These are phyloP conservation scores for Lactifluus piperatus DNA, from an alignment of 768 basidiomycete genomes.

Conservation along the genomic window DNA sequence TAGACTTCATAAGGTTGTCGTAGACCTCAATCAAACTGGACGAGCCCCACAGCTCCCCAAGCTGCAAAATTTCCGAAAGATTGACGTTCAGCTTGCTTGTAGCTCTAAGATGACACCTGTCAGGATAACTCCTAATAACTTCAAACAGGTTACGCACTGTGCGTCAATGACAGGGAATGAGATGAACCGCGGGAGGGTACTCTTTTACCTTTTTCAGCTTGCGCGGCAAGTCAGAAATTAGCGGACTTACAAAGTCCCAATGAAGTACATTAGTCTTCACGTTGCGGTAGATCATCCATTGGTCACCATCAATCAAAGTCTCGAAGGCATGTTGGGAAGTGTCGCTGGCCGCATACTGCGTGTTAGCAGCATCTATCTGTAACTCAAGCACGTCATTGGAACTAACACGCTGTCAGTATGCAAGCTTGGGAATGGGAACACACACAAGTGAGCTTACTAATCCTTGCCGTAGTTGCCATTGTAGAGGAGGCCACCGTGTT, in stretches of 20 bases:
- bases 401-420: constrained; percentile 27
- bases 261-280: constrained; percentile 46
- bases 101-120: constrained; percentile 18
- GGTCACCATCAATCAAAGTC: constrained; percentile 46
- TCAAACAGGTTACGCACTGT: constrained; percentile 28
- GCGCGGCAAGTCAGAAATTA: background rate
- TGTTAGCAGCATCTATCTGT: constrained; percentile 53
- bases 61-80: constrained; percentile 24
- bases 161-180: constrained; percentile 47
- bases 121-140: background rate
- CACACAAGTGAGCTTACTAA: constrained; percentile 28
- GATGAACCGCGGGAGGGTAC: constrained; percentile 55
- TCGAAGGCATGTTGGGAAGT: constrained; percentile 40
- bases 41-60: constrained; percentile 26
- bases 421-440: background rate
- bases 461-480: constrained; percentile 60
- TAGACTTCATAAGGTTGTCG: constrained; percentile 14
- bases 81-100: constrained; percentile 26
- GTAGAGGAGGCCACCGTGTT: constrained; percentile 56
- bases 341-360: constrained; percentile 40
- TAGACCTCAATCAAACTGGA: constrained; percentile 10
- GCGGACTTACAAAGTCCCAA: constrained; percentile 57
- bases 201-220: constrained; percentile 31
- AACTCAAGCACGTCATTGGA: constrained; percentile 53
- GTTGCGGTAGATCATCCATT: constrained; percentile 67